These are phyloP conservation scores for Trichosanthes cucumerina DNA, from an alignment of 306 rosid species.

Conservation along the genomic window DNA sequence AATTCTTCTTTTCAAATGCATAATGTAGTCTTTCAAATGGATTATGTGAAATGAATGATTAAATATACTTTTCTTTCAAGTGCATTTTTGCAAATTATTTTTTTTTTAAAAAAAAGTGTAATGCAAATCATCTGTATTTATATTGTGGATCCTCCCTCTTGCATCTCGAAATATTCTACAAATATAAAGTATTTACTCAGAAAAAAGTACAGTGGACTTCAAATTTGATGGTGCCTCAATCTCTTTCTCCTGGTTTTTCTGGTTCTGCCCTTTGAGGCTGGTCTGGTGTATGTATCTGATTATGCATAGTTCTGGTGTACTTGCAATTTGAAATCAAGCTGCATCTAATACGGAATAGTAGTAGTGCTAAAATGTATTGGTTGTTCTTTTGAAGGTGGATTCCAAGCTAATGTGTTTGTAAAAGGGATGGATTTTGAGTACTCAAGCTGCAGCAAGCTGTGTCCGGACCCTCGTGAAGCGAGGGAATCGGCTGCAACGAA, in stretches of 20 bases:
- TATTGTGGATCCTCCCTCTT: neutral
- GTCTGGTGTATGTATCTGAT: neutral
- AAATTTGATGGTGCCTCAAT: neutral
- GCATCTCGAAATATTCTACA: neutral
- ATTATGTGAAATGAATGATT: neutral
- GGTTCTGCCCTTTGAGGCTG: neutral
- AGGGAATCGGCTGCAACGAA: constrained; percentile 48
- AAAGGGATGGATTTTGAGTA: constrained; percentile 50
- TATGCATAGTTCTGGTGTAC: neutral
- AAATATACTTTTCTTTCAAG: neutral
- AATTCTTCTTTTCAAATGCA: neutral
- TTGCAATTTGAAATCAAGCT: neutral
- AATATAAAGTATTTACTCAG: neutral
- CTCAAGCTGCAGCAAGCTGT: constrained; percentile 21
- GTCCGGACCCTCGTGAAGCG: constrained; percentile 24
- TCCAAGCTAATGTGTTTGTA: constrained; percentile 35
- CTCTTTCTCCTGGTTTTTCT: neutral
- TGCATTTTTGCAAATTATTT: neutral
- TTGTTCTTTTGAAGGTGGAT: constrained; percentile 41
- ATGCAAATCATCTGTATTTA: neutral
- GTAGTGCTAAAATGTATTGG: neutral
- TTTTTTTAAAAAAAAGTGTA: neutral
- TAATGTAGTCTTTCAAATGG: neutral
- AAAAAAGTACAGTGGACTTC: neutral
- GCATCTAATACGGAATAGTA: neutral